A percentile compares a stretch with the other conserved stretches of the same genome.
Conservation (phyloP, 139 green algal genomes). For the Pseudopediastrum boryanum region DNA sequence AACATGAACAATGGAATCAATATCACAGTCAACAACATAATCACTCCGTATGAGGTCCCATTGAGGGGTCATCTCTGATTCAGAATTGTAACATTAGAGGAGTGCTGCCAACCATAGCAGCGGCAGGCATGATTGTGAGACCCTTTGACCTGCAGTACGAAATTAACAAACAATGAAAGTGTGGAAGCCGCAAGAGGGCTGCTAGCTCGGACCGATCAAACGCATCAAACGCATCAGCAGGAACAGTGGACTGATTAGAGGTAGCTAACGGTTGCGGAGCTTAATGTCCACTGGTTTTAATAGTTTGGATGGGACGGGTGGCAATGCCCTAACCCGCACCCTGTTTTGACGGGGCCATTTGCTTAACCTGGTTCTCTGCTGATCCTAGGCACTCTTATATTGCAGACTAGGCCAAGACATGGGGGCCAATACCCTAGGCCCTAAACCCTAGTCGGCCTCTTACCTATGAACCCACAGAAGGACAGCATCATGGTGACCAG, state of each 20-base stretch:
- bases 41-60: background rate
- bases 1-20: background rate
- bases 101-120: background rate
- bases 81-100: background rate
- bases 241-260: no score
- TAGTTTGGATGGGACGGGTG: background rate
- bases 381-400: no score
- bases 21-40: background rate
- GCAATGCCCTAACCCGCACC: no score
- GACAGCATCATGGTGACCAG: constrained; percentile 20
- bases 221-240: no score
- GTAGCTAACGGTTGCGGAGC: no score
- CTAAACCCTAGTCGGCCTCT: background rate
- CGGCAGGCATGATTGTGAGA: background rate
- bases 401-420: background rate
- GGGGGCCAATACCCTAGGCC: background rate
- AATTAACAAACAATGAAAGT: no score
- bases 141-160: no score
- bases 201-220: no score
- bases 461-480: constrained; percentile 24
- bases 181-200: no score
- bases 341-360: no score
- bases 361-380: no score
- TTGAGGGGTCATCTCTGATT: background rate
- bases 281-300: background rate